These are phyloP conservation scores for Globisporangium middletonii DNA, from an alignment of 352 stramenopile genomes.

Conservation along the genomic window DNA sequence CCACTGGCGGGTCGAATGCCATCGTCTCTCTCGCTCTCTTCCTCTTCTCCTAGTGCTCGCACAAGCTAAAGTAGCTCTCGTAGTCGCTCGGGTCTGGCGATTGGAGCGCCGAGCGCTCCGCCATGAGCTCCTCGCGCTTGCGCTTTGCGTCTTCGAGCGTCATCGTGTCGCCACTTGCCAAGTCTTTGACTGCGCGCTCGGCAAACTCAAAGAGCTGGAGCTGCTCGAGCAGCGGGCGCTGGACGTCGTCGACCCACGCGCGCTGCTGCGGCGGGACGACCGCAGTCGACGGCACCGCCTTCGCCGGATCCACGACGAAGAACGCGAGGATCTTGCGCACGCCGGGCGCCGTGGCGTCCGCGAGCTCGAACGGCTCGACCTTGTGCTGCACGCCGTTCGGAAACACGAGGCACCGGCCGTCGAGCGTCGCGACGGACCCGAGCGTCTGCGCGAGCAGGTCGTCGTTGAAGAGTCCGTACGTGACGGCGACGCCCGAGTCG, in stretches of 20 bases:
- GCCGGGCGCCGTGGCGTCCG: constrained; percentile 23
- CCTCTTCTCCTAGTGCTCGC: constrained; percentile 7
- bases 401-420: constrained; percentile 31
- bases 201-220: no score
- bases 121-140: no score
- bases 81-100: constrained; percentile 1
- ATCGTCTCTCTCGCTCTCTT: neutral
- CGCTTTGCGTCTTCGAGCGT: no score
- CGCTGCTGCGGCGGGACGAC: constrained; percentile 36
- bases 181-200: no score
- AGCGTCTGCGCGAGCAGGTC: constrained; percentile 20
- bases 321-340: constrained; percentile 41
- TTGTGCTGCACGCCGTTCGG: constrained; percentile 38
- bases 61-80: constrained; percentile 10
- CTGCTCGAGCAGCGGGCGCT: no score
- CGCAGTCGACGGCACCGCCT: constrained; percentile 23
- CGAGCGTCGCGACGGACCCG: constrained; percentile 16
- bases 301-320: constrained; percentile 39
- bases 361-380: constrained; percentile 40
- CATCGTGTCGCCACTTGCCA: no score
- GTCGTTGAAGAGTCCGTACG: constrained; percentile 24
- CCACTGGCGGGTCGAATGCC: neutral
- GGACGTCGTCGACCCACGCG: constrained; percentile 17
- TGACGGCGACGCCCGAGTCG: constrained; percentile 18
- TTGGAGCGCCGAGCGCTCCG: neutral